phyloP scores from a whole-genome alignment of 176 grass and related monocot genomes.

The Panicum miliaceum region DNA sequence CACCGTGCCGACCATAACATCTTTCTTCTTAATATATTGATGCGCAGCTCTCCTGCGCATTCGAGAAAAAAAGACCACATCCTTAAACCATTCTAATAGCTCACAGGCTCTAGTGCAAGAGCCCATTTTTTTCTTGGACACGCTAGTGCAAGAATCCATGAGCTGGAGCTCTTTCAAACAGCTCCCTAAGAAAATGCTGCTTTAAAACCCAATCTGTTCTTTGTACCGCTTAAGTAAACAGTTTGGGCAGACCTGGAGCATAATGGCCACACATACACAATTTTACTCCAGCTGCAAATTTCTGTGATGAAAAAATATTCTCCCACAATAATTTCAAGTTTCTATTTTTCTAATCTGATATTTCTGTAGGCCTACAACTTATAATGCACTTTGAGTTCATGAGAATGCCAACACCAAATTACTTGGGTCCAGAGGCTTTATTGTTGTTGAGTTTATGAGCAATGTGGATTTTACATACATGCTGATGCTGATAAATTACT shows the following conservation, averaged over 20 bases:
- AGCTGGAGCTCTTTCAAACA: constrained; percentile 2
- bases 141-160: background rate
- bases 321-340: background rate
- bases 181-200: background rate
- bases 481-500: background rate
- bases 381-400: background rate
- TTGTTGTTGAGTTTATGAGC: background rate
- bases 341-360: background rate
- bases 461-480: background rate
- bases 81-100: background rate
- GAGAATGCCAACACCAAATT: background rate
- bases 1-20: too few species aligned
- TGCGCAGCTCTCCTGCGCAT: too few species aligned
- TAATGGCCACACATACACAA: background rate
- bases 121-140: background rate
- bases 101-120: background rate
- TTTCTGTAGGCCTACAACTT: background rate
- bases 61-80: too few species aligned
- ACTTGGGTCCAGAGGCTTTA: background rate
- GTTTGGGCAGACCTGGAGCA: background rate
- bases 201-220: background rate
- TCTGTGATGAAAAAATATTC: background rate
- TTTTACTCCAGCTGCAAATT: background rate
- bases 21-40: too few species aligned
- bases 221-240: background rate